Base-by-base conservation (phyloP, 2,329 filamentous ascomycete species). In the Penicillium hordei region DNA sequence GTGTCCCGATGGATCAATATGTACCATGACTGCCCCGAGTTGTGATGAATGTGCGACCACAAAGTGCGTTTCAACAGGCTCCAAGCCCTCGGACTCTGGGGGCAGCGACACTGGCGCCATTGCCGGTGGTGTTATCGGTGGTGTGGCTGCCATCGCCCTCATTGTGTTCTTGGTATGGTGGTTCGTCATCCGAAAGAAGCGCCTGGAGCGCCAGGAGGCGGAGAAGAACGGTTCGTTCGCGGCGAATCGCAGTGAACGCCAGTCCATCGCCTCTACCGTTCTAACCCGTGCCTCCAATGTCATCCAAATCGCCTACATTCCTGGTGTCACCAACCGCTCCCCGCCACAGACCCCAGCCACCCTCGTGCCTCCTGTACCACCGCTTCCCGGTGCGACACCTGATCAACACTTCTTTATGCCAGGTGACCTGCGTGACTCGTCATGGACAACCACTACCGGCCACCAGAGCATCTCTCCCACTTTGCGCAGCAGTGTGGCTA, bases 221-320 rank as follows among this genome's bases (percentile, higher is more conserved):
- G 79, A 85, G 63, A 80, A 83, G 58, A 73, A 78, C 59, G 82
- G 60, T 72, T 78, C 63, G 78, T 83, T 81, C 70, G 80, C 74
- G 56, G 81, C 80, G 65, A 77, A 80, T 64, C 75, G 82, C 62
- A 83, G 85, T 66, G 82, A 87, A 63, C 83, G 92, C n/a, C 88
- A 93, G 69, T 97, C 93, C 13, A 91, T 99, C 71, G 94, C 94
- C 17, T 97, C 93, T 10, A 97, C 93, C 27, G 92, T 97, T 58
- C 84, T 97, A 60, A 97, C 94, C 19, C 88, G 94, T 61, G 94
- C 94, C 48, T 97, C 94, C 70, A 99, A 99, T 79, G 93, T 99
- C 72, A 99, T 99, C 69, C 94, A 97, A 78, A 99, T 99, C 76
- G 94, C 94, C 55, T 99, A 97, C 75, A 97, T 99, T 65, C 94